Percentiles rank a stretch among this genome's conserved stretches.
Evolutionary conservation across 2,329 filamentous ascomycete genomes (phyloP).

Genomic region (Pleomassaria siparia): DNA sequence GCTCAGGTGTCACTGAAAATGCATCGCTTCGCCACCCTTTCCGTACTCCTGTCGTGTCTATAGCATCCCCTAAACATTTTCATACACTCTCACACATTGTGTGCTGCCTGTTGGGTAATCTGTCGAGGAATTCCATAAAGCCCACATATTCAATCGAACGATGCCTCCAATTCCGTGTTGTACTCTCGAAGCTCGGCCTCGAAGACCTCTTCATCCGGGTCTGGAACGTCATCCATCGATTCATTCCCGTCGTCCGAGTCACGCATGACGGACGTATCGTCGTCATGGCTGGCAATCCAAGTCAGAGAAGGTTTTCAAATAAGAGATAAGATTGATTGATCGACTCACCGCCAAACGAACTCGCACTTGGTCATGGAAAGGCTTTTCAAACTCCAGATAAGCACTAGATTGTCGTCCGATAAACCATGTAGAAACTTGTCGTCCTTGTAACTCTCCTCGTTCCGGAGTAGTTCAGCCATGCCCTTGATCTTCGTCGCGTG

Average conservation of each 20-base stretch:
- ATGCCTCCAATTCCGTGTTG: too few relatives aligned
- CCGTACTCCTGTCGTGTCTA: too few relatives aligned
- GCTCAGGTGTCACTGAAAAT: too few relatives aligned
- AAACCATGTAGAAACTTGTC: background rate
- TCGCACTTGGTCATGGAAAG: background rate
- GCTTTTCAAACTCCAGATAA: conserved; percentile 1
- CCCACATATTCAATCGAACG: too few relatives aligned
- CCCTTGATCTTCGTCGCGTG: background rate
- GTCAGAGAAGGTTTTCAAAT: background rate
- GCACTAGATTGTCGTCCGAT: background rate
- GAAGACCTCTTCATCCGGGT: too few relatives aligned
- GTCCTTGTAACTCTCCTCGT: background rate
- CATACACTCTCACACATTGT: too few relatives aligned
- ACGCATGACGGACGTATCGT: background rate
- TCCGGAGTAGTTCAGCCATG: background rate
- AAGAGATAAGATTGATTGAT: background rate
- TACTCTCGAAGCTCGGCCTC: too few relatives aligned
- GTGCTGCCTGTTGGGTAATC: too few relatives aligned
- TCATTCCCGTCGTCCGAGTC: background rate
- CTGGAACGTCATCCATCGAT: too few relatives aligned
- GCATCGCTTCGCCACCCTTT: too few relatives aligned
- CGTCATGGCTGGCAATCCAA: background rate
- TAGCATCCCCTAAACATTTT: too few relatives aligned
- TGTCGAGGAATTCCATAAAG: too few relatives aligned
- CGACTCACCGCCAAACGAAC: background rate